Percentiles rank a stretch among this genome's conserved stretches.
These are phyloP conservation scores for Dovyalis caffra DNA, from an alignment of 345 rosid species.

Conservation along the genomic window DNA sequence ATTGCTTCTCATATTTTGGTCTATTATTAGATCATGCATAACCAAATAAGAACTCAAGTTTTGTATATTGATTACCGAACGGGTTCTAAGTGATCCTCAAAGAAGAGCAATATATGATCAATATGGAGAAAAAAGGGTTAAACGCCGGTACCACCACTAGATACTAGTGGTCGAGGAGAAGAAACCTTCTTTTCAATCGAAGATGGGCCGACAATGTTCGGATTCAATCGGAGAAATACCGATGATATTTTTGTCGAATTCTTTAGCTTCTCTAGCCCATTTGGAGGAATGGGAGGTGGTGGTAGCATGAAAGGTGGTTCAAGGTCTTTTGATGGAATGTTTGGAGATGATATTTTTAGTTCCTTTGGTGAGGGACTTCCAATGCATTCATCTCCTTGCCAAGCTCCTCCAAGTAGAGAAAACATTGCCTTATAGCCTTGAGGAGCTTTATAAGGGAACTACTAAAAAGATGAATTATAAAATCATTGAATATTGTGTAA, in stretches of 20 bases:
- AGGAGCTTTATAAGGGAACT: conserved; percentile 71
- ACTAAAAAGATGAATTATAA: conserved; percentile 88
- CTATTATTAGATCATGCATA: too few species aligned
- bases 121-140: too few species aligned
- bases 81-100: conserved; percentile 83
- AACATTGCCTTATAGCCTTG: conserved; percentile 59
- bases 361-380: conserved; percentile 51
- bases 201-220: conserved; percentile 54
- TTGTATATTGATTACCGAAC: not conserved
- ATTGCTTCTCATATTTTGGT: not conserved
- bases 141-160: too few species aligned
- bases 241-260: conserved; percentile 73
- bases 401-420: conserved; percentile 61
- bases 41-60: not conserved
- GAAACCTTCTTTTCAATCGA: too few species aligned
- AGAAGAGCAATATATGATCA: too few species aligned
- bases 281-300: conserved; percentile 47
- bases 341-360: conserved; percentile 63
- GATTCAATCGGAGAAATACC: conserved; percentile 69
- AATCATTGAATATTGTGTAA: too few species aligned
- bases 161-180: too few species aligned
- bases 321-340: conserved; percentile 51
- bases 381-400: conserved; percentile 43
- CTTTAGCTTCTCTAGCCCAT: conserved; percentile 59
- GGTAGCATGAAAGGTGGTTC: conserved; percentile 45